These are phyloP conservation scores for Trichoderma koningii DNA, from an alignment of 2,329 filamentous ascomycete species.

Conservation along the genomic window DNA sequence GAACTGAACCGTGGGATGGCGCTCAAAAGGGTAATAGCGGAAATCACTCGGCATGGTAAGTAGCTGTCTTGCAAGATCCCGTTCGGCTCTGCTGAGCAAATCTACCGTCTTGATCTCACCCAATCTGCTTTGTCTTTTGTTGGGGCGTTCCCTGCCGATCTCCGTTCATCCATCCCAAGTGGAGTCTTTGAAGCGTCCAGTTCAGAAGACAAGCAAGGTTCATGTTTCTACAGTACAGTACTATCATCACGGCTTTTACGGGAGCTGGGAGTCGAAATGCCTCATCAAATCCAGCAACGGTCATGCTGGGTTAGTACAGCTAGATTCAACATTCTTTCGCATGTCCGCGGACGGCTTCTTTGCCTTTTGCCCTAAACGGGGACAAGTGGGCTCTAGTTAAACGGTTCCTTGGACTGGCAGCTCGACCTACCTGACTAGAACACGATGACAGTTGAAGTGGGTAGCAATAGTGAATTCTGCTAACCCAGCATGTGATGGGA, in stretches of 20 bases:
- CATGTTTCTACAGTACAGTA: background rate
- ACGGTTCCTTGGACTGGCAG: too few relatives aligned
- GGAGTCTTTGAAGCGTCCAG: background rate
- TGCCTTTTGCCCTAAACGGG: conserved; percentile 7
- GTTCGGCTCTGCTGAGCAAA: too few relatives aligned
- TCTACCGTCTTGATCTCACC: background rate
- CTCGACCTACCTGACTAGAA: too few relatives aligned
- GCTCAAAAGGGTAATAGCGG: conserved; percentile 21
- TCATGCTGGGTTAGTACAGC: background rate
- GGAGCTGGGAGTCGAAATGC: background rate
- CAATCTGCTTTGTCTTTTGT: conserved; percentile 6
- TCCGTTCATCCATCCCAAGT: conserved; percentile 13
- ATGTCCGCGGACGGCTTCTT: background rate
- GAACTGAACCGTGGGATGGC: background rate
- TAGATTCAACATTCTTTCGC: background rate
- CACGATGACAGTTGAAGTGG: too few relatives aligned
- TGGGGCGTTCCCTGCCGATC: conserved; percentile 17
- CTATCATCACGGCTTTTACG: background rate
- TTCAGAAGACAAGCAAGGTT: background rate
- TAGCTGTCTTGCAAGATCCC: too few relatives aligned
- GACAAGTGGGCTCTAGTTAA: conserved; percentile 7
- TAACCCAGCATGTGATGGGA: too few relatives aligned
- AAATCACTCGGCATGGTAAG: background rate
- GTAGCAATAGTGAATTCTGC: too few relatives aligned
- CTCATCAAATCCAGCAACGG: too few relatives aligned